Evolutionary conservation across 2,329 filamentous ascomycete genomes (phyloP).

Genomic region (Thermothelomyces thermophilus): DNA sequence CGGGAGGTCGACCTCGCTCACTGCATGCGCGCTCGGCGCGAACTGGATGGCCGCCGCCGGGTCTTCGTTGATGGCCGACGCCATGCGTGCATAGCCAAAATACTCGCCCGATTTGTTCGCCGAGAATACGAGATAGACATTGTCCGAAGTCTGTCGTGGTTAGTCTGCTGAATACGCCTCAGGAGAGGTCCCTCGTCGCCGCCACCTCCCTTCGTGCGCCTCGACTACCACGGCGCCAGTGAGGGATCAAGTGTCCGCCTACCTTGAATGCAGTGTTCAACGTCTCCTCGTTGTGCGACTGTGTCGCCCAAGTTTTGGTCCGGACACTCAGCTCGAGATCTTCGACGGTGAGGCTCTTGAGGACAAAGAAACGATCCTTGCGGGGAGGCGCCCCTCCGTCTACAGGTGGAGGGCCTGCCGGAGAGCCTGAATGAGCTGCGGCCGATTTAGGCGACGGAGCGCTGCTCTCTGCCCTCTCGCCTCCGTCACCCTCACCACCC

Average conservation of each 20-base stretch:
- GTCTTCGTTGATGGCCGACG: conserved; percentile 74
- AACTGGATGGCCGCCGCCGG: conserved; percentile 63
- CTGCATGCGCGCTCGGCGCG: conserved; percentile 55
- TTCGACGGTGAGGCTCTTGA: conserved; percentile 88
- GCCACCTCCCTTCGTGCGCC: too few species aligned
- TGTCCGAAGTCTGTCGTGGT: conserved; percentile 58
- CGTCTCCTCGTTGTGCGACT: conserved; percentile 82
- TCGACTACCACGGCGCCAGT: background rate
- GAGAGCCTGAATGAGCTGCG: background rate
- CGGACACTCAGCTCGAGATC: conserved; percentile 83
- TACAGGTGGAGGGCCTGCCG: conserved; percentile 16
- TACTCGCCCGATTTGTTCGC: conserved; percentile 98
- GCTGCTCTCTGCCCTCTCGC: background rate
- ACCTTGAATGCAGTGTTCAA: conserved; percentile 81
- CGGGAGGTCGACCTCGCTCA: conserved; percentile 59
- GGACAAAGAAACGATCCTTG: conserved; percentile 77
- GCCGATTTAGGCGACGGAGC: background rate
- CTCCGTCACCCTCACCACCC: background rate
- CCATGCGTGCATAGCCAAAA: conserved; percentile 90
- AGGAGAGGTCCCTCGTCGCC: too few species aligned
- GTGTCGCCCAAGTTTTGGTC: conserved; percentile 89
- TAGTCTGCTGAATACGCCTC: too few species aligned
- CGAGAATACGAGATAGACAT: conserved; percentile 88
- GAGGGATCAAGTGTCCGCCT: conserved; percentile 25
- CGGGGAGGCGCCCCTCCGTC: conserved; percentile 19